Base-by-base conservation (phyloP, 768 basidiomycete genomes). In the Asterophora lycoperdoides region DNA sequence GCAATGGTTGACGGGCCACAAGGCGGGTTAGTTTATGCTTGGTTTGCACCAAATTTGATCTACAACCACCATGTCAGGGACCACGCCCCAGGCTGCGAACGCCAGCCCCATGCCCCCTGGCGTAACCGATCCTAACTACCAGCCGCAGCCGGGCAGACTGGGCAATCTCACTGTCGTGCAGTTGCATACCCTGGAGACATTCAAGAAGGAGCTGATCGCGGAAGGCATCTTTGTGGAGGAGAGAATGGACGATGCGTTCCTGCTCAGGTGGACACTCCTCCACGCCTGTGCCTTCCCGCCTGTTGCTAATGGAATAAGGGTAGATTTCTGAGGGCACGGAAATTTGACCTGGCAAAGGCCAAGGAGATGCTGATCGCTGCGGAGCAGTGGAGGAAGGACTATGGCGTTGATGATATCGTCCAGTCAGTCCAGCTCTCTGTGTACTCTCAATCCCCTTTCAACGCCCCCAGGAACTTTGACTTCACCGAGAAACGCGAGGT, bases 291-390 rank as follows among this genome's bases (percentile, higher is more conserved):
- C 23, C 5, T 28, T n/a, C n/a, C 14, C 23, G n/a, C 23, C 13
- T n/a, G 40, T 26, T 7, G 40, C 14, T 39, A 30, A 40, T 33
- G 15, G 23, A 17, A 40, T 49, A 23, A 7, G 5, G 20, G 15
- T 3, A 91, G 93, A 61, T 99, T 95, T 72, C 71, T 97, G 52
- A 79, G 96, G 30, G 96, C 95, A 5, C 78, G 96, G 56, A 93
- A 88, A 68, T 99, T 97, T 56, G 93, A 98, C 70, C 65, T 95
- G 8, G 65, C 63, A 37, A 83, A 82, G 64, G 78, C 93, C 8
- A 95, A 92, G 72, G 68, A 70, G 57, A 99, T 98, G 95, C 70
- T 95, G 56, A 60, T 84, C 49, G 69, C 74, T 34, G 81, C 81
- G 44, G 93, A 97, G 67, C 70, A 93, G 57, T 99, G 95, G 95